These are phyloP conservation scores for Acacia acuminata DNA, from an alignment of 306 rosid genomes.

Conservation along the genomic window DNA sequence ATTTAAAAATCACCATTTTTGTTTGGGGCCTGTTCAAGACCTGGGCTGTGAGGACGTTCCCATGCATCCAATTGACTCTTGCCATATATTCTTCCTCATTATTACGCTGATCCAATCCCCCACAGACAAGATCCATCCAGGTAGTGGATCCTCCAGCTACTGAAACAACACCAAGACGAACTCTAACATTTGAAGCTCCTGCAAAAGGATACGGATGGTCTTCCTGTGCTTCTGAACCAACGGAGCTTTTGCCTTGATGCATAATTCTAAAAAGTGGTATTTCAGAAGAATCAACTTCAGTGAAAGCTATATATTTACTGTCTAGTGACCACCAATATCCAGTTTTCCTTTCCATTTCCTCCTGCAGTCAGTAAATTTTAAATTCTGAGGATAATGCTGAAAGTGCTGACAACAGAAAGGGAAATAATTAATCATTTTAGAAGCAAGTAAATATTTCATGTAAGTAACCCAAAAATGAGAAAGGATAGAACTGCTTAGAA, in stretches of 20 bases:
- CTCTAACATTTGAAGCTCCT: conserved; percentile 90
- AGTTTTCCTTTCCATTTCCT: conserved; percentile 95
- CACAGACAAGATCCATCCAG: conserved; percentile 97
- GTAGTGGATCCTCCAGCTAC: conserved; percentile 66
- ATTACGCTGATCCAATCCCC: conserved; percentile 50
- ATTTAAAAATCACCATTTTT: conserved; percentile 66
- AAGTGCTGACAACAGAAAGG: conserved; percentile 6
- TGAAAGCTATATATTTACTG: conserved; percentile 85
- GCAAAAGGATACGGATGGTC: conserved; percentile 98
- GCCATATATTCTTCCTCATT: conserved; percentile 86
- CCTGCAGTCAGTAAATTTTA: conserved; percentile 57
- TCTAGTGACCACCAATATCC: conserved; percentile 99
- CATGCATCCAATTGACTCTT: conserved; percentile 93
- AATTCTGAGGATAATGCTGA: conserved; percentile 20
- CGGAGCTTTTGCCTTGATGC: conserved; percentile 96
- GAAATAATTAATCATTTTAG: conserved; percentile 8
- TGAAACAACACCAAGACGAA: conserved; percentile 88
- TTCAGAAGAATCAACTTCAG: conserved; percentile 88
- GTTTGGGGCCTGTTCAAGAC: conserved; percentile 81
- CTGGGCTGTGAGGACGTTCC: conserved; percentile 79
- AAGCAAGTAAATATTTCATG: conserved; percentile 12
- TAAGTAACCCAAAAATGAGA: conserved; percentile 9
- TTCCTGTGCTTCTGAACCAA: conserved; percentile 94
- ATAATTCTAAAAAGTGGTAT: conserved; percentile 88
- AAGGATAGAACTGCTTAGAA: background rate